Percentiles rank a stretch among this genome's conserved stretches.
Evolutionary conservation across 2,329 filamentous ascomycete species (phyloP).

Genomic region (Cladosporium sp.): DNA sequence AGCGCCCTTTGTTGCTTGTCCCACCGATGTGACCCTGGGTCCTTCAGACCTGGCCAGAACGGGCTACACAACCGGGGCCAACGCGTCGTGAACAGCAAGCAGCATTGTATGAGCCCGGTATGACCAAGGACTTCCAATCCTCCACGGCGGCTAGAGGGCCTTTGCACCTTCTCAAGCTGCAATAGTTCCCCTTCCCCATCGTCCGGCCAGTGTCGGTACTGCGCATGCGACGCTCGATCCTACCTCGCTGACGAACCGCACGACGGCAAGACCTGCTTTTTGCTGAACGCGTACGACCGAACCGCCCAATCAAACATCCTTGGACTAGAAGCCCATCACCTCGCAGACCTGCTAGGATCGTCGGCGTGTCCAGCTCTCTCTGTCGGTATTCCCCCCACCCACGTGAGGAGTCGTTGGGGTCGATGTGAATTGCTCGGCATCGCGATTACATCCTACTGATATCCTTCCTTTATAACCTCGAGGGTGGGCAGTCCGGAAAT

Average conservation of each 20-base stretch:
- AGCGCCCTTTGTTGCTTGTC: conserved; percentile 8
- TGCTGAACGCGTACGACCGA: conserved; percentile 9
- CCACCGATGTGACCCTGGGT: conserved; percentile 10
- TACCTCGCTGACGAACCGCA: conserved; percentile 19
- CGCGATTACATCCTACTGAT: conserved; percentile 11
- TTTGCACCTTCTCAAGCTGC: conserved; percentile 9
- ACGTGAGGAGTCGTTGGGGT: conserved; percentile 13
- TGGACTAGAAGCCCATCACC: not conserved
- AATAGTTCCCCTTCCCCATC: conserved; percentile 4
- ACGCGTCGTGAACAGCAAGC: not conserved
- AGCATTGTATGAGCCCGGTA: not conserved
- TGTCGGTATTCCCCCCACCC: not conserved
- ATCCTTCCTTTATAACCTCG: not conserved
- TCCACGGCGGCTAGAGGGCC: not conserved
- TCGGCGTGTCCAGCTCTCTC: conserved; percentile 4
- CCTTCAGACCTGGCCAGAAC: conserved; percentile 4
- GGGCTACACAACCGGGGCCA: conserved; percentile 1
- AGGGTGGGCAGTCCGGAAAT: not conserved
- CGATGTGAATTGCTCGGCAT: conserved; percentile 10
- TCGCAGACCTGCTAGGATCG: conserved; percentile 10
- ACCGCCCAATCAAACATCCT: conserved; percentile 4
- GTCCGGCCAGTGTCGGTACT: not conserved
- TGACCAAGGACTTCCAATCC: not conserved
- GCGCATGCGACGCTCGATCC: conserved; percentile 9
- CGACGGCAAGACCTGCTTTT: conserved; percentile 17